Conservation (phyloP, 768 basidiomycete genomes). For the Auricularia sp. region DNA sequence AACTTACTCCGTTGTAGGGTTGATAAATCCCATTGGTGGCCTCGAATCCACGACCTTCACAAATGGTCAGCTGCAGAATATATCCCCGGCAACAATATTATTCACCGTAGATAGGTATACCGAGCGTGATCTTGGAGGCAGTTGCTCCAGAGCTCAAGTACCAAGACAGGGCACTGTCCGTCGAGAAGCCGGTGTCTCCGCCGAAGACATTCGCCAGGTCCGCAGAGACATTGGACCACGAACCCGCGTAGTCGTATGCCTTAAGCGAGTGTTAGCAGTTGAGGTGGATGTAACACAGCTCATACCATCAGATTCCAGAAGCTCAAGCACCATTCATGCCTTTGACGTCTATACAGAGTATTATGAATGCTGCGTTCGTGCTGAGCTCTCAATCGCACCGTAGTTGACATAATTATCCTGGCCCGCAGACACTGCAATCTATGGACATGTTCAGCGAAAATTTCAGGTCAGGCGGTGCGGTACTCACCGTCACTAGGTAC, state of each 20-base stretch:
- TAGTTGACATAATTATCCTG: conserved; percentile 39
- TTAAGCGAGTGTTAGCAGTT: conserved; percentile 12
- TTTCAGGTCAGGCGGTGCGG: neutral
- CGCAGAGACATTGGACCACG: conserved; percentile 31
- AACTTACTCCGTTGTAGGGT: conserved; percentile 53
- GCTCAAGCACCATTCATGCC: conserved; percentile 56
- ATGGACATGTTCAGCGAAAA: neutral
- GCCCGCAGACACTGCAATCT: conserved; percentile 58
- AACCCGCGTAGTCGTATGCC: conserved; percentile 71
- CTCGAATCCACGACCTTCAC: conserved; percentile 74
- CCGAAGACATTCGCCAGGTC: conserved; percentile 63
- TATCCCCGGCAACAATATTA: neutral
- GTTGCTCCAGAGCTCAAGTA: conserved; percentile 55
- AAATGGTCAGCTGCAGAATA: conserved; percentile 25
- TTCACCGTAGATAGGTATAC: neutral
- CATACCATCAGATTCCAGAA: conserved; percentile 43
- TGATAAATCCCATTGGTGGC: conserved; percentile 55
- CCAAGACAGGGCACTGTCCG: conserved; percentile 53
- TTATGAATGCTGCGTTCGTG: too few relatives aligned
- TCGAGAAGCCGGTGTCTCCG: conserved; percentile 51
- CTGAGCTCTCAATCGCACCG: too few relatives aligned
- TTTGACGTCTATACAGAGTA: conserved; percentile 32
- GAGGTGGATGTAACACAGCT: neutral
- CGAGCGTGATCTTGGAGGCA: conserved; percentile 55
- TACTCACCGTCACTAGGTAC: conserved; percentile 43